Evolutionary conservation across 768 basidiomycete species (phyloP), one percentile per base, ranked within the genome.

Genomic region (Boletus rubroflammeus): DNA sequence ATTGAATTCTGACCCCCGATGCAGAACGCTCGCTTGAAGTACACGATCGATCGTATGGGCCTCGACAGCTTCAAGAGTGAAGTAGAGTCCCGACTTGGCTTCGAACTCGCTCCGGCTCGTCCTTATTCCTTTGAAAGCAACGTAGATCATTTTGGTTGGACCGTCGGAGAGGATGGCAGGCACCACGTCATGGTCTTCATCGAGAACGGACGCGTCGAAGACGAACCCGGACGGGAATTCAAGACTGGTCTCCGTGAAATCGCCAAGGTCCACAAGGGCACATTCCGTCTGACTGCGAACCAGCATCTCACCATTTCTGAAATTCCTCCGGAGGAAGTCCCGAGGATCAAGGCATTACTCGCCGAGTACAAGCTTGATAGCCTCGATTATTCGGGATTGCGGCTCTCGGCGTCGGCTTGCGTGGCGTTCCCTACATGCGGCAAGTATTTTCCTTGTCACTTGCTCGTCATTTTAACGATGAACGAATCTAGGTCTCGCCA

Each of bases 401-500:
- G 96, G 48, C 73, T 98, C 45, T 90, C 93, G 6, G 90, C 90
- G 8, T 95, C 93, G 14, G 96, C 97, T 14, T 99, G 97, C 73
- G 97, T 99, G 53, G 87, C 96, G 3, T 94, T 98, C 79, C 97
- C 97, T 0, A 98, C 95, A 11, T 98, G 93, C 70, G 91, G 85
- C 69, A 57, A 59, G 77, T 41, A 31, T 36, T 11, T 13, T n/a
- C 21, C 7, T 26, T 32, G 10, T 0, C 8, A 14, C 0, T 6
- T 2, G n/a, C 17, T 10, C 26, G 3, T 43, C 58, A 53, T 34
- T 9, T 57, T 28, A 34, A 60, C 34, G 29, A 25, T 10, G 8
- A 4, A 13, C 26, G 3, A 10, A 29, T 39, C 15, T 62, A 75
- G 84, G 84, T 63, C 78, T 88, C 26, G 87, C 88, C 9, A 88